A percentile compares a stretch with the other conserved stretches of the same genome.
Evolutionary conservation across 129 eudicot genomes (phyloP).

Genomic region (Erigeron canadensis): DNA sequence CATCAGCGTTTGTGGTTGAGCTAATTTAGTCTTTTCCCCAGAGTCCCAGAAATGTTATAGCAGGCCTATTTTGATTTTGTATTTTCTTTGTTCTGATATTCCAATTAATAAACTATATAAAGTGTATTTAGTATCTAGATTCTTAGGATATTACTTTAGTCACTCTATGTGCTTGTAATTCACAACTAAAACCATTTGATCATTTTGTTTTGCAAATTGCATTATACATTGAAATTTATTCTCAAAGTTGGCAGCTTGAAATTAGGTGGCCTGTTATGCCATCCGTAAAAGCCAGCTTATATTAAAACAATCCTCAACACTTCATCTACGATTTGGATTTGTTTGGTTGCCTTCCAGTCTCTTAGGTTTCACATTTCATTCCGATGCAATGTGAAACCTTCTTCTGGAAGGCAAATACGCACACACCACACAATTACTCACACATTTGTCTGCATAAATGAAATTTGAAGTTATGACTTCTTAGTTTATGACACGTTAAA

Average conservation of each 20-base stretch:
- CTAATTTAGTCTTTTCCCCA: conserved; percentile 41
- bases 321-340: background rate
- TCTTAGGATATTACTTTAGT: background rate
- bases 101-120: background rate
- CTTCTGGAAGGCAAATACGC: background rate
- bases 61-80: conserved; percentile 1
- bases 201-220: background rate
- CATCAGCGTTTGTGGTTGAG: conserved; percentile 91
- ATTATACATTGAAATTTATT: background rate
- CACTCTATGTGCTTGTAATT: background rate
- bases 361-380: background rate
- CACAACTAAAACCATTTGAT: background rate
- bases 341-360: background rate
- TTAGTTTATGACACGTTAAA: background rate
- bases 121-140: conserved; percentile 18
- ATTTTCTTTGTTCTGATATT: background rate
- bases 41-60: conserved; percentile 4
- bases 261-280: background rate
- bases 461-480: background rate
- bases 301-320: background rate
- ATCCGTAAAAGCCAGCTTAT: background rate
- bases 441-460: background rate
- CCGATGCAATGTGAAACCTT: background rate
- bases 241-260: background rate
- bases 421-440: too few relatives aligned